Evolutionary conservation across 2,329 filamentous ascomycete species (phyloP).

Genomic region (Claviceps sp.): DNA sequence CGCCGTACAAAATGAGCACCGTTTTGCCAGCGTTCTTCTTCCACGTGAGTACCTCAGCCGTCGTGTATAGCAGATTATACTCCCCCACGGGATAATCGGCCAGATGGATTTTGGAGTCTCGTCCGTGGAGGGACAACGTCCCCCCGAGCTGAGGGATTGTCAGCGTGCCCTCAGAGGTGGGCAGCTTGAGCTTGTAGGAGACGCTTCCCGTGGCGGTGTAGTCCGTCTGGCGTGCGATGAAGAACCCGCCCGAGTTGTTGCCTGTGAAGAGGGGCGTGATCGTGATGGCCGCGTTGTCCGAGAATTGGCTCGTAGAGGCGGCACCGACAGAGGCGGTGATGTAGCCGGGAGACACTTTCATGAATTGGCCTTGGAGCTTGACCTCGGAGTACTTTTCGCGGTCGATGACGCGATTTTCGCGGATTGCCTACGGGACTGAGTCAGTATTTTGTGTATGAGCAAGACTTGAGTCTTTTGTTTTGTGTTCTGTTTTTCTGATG

Average conservation of each 20-base stretch:
- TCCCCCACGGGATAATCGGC: constrained; percentile 52
- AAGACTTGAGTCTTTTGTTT: constrained; percentile 8
- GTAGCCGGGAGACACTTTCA: constrained; percentile 59
- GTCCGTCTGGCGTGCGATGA: constrained; percentile 51
- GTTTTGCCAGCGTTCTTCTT: constrained; percentile 47
- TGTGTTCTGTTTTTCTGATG: neutral
- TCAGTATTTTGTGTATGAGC: neutral
- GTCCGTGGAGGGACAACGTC: constrained; percentile 41
- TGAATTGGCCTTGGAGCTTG: constrained; percentile 63
- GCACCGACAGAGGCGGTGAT: constrained; percentile 43
- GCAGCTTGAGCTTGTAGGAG: constrained; percentile 49
- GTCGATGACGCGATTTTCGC: constrained; percentile 53
- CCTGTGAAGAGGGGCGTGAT: constrained; percentile 50
- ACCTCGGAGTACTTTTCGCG: constrained; percentile 70
- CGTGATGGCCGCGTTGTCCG: constrained; percentile 35
- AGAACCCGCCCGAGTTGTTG: constrained; percentile 44
- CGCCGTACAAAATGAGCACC: constrained; percentile 51
- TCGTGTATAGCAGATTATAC: constrained; percentile 50
- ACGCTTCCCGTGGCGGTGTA: constrained; percentile 46
- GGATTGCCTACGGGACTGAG: constrained; percentile 29
- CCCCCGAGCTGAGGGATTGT: constrained; percentile 46
- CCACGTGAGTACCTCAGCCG: constrained; percentile 58
- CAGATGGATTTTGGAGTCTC: constrained; percentile 56
- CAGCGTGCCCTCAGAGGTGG: constrained; percentile 42
- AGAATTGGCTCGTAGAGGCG: constrained; percentile 37